Base-by-base conservation (phyloP, 306 rosid genomes). In the Geum urbanum region DNA sequence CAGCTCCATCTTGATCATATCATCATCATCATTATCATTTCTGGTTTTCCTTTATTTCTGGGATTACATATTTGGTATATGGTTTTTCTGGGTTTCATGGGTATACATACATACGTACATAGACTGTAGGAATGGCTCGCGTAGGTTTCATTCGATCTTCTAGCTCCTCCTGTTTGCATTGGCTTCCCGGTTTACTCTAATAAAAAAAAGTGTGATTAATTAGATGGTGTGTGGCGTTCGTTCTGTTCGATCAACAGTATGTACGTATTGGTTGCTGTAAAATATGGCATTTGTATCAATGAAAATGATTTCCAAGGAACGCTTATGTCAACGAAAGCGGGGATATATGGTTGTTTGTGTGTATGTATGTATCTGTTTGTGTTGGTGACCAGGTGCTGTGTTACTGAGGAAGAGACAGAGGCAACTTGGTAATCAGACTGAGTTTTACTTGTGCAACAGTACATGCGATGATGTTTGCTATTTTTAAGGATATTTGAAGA, bases 401-500 rank as follows among this genome's bases (percentile, higher is more conserved):
- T 69, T 67, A 32, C 18, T 50, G 67, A 4, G 55, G 65, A 67
- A 73, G 73, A 51, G 55, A 41, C 66, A 77, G 59, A 51, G 55
- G 46, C 7, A 57, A 49, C 37, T 61, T 50, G 6, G 55, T n/a
- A 45, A 45, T 27, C 58, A 45, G 1, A 15, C 9, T 58, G 14
- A 60, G 43, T 59, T 20, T 47, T 35, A 62, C 12, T 37, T 65
- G 13, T 41, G 5, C 40, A 14, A 62, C 32, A 49, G 39, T 19
- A 71, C 46, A 70, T 55, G 37, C 52, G 67, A 12, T 49, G 73
- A 59, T 77, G 81, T 57, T 71, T 24, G 73, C 50, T 48, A 69
- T 66, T 52, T 43, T 58, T 58, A 32, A 32, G 63, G 14, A 9
- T 13, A 19, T 54, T 54, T 54, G 59, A 19, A 54, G 20, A 54